Conservation (phyloP, 2,329 filamentous ascomycete genomes). For the Botrytis byssoidea region DNA sequence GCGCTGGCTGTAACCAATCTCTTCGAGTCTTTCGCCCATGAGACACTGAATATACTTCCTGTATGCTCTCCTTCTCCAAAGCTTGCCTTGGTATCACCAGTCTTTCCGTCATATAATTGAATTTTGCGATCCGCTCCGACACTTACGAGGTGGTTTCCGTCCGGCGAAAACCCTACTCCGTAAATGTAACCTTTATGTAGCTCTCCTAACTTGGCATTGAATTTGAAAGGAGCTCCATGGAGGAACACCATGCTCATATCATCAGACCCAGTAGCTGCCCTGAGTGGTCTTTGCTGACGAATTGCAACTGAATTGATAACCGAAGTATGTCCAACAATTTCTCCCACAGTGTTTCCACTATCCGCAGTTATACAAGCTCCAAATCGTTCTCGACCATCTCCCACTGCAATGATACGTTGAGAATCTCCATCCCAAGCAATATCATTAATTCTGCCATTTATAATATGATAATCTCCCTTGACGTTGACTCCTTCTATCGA, state of each 20-base stretch:
- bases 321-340: slow-evolving; percentile 88
- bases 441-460: slow-evolving; percentile 92
- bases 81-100: slow-evolving; percentile 71
- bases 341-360: slow-evolving; percentile 92
- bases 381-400: slow-evolving; percentile 89
- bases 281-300: slow-evolving; percentile 82
- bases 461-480: slow-evolving; percentile 90
- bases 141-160: slow-evolving; percentile 77
- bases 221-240: slow-evolving; percentile 94
- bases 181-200: slow-evolving; percentile 88
- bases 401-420: slow-evolving; percentile 93
- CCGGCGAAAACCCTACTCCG: slow-evolving; percentile 84
- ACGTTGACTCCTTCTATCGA: slow-evolving; percentile 79
- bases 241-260: slow-evolving; percentile 89
- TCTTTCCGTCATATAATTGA: slow-evolving; percentile 95
- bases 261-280: slow-evolving; percentile 87
- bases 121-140: slow-evolving; percentile 92
- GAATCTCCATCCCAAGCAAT: slow-evolving; percentile 97
- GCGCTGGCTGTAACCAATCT: slow-evolving; percentile 87
- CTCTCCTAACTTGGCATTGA: slow-evolving; percentile 75
- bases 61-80: slow-evolving; percentile 84
- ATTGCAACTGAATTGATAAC: slow-evolving; percentile 90
- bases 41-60: slow-evolving; percentile 88
- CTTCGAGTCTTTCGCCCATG: slow-evolving; percentile 85
- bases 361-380: slow-evolving; percentile 94